Base-by-base conservation (phyloP, 768 basidiomycete species). In the Lactarius psammicola region DNA sequence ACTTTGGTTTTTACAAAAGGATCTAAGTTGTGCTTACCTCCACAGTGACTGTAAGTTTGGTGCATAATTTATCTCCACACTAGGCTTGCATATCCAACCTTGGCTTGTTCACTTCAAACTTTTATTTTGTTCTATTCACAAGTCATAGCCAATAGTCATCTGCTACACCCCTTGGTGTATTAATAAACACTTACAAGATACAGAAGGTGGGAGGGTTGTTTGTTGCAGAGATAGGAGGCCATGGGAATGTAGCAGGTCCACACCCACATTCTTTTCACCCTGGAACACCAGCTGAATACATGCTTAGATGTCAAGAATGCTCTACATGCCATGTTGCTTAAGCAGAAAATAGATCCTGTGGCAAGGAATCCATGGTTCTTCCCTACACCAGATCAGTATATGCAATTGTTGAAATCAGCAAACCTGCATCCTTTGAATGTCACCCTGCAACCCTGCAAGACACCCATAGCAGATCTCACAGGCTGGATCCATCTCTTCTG, bases 341-440 rank as follows among this genome's bases (percentile, higher is more conserved):
- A 75, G 34, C 78, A 80, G 31, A 88, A 89, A 0, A 74, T 85
- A 61, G 80, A 92, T 73, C 84, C 91, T 11, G 75, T 76, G 9
- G 71, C 75, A 13, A 73, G 85, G 53, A 92, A 95, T 72, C 93
- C 93, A 0, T 94, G 91, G 91, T 92, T 85, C 77, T 94, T 92
- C 72, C 93, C 93, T 4, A 87, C 87, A 0, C 80, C 80, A 13
- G 80, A 84, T 31, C 85, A 89, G 65, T 93, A 94, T 60, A 56
- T 5, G 23, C 36, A n/a, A 17, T 36, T 69, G 23, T 56, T 69
- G 34, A 57, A 33, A 10, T 62, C 61, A 13, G 60, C 60, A 1
- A 18, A 38, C 56, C 30, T 69, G n/a, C 23, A 31, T 20, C 68
- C 65, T 2, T 31, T 69, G 23, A 49, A 30, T 18, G 56, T 56